These are phyloP conservation scores for Eimeria falciformis DNA, from an alignment of 169 alveolate species.

Conservation along the genomic window DNA sequence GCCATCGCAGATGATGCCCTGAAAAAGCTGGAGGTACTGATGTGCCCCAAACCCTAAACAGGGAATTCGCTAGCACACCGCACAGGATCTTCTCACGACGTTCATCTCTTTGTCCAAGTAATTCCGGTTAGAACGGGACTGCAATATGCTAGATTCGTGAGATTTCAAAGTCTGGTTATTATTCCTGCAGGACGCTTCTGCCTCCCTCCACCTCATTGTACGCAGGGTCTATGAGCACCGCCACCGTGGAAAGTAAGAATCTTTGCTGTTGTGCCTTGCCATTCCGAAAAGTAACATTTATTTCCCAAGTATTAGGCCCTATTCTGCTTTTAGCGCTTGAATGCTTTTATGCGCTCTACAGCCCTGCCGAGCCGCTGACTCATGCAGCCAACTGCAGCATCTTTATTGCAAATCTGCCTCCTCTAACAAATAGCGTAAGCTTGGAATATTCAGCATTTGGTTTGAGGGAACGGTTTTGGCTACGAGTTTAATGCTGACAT, in stretches of 20 bases:
- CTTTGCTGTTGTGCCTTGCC: too few relatives aligned
- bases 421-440: constrained; percentile 58
- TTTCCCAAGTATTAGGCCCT: too few relatives aligned
- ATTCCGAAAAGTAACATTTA: too few relatives aligned
- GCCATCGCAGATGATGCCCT: constrained; percentile 27
- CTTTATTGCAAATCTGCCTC: constrained; percentile 67
- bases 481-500: too few relatives aligned
- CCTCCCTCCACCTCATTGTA: constrained; percentile 9
- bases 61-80: too few relatives aligned
- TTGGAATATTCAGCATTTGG: too few relatives aligned
- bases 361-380: constrained; percentile 52
- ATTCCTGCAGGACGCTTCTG: constrained; percentile 16
- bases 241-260: constrained; percentile 26
- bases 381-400: constrained; percentile 70
- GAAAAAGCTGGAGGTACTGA: constrained; percentile 17
- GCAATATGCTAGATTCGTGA: too few relatives aligned
- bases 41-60: neutral
- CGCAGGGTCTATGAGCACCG: constrained; percentile 48
- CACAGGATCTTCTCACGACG: too few relatives aligned
- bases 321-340: neutral
- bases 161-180: neutral
- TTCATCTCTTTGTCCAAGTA: too few relatives aligned
- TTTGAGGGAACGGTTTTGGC: too few relatives aligned
- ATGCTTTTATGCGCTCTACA: neutral
- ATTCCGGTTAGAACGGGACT: too few relatives aligned